phyloP scores from a whole-genome alignment of 257 asterid species.

The Penstemon newberryi region DNA sequence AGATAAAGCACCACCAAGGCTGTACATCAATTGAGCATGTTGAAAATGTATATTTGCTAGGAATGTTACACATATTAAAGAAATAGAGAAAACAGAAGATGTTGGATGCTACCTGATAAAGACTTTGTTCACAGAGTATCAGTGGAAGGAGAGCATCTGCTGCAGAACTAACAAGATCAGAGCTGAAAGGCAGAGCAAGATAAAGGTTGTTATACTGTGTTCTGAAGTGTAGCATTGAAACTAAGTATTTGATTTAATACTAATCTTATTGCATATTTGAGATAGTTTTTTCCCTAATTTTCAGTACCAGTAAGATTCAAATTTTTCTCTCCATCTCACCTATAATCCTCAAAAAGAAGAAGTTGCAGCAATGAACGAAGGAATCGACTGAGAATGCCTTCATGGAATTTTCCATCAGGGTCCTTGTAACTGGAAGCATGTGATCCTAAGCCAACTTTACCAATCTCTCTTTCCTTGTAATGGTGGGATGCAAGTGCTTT shows the following conservation, averaged over 20 bases:
- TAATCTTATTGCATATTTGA: not conserved
- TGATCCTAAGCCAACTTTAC: slow-evolving; percentile 82
- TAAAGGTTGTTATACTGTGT: slow-evolving; percentile 12
- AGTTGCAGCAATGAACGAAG: slow-evolving; percentile 75
- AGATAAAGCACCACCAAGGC: not conserved
- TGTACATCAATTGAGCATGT: slow-evolving; percentile 4
- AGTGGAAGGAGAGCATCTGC: slow-evolving; percentile 95
- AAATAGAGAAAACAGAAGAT: slow-evolving; percentile 13
- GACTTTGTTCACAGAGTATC: slow-evolving; percentile 78
- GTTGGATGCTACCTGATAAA: slow-evolving; percentile 70
- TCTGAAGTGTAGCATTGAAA: slow-evolving; percentile 7
- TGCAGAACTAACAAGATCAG: slow-evolving; percentile 82
- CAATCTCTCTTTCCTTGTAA: slow-evolving; percentile 71
- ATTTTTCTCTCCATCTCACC: slow-evolving; percentile 45
- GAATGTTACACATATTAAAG: not conserved
- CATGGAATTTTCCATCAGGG: slow-evolving; percentile 67
- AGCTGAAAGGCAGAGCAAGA: slow-evolving; percentile 50
- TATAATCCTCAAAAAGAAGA: slow-evolving; percentile 88
- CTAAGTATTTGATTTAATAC: not conserved
- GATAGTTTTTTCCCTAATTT: slow-evolving; percentile 6
- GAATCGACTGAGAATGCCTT: slow-evolving; percentile 78
- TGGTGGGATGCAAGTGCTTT: slow-evolving; percentile 90
- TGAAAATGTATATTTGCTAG: not conserved
- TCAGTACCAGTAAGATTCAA: slow-evolving; percentile 7
- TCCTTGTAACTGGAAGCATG: slow-evolving; percentile 67